Evolutionary conservation across 139 green algal species (phyloP).

Genomic region (Astrephomene gubernaculifera): DNA sequence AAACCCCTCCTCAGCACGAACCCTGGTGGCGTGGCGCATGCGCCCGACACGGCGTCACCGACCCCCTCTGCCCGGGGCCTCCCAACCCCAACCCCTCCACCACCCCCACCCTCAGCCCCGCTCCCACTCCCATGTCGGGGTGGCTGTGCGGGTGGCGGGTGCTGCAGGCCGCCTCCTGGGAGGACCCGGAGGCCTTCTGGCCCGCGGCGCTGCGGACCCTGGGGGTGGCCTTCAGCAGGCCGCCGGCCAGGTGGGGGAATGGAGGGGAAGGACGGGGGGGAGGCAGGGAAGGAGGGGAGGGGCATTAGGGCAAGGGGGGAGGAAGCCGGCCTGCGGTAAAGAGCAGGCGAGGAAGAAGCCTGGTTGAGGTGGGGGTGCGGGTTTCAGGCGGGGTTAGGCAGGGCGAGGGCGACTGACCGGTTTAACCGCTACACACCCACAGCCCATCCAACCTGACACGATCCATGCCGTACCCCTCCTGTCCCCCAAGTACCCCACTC

Average conservation of each 20-base stretch:
- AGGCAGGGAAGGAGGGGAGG: background rate
- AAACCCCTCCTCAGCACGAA: slow-evolving; percentile 6
- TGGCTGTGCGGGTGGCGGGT: slow-evolving; percentile 56
- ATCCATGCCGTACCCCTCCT: no score
- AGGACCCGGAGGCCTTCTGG: slow-evolving; percentile 77
- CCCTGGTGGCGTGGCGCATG: background rate
- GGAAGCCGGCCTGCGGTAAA: background rate
- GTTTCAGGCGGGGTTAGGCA: no score
- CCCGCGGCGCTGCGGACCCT: slow-evolving; percentile 60
- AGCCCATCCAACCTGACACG: no score
- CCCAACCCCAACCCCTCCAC: background rate
- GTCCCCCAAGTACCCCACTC: background rate
- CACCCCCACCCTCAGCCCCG: background rate
- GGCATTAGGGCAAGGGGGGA: background rate
- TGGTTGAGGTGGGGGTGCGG: background rate
- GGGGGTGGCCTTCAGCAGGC: slow-evolving; percentile 57
- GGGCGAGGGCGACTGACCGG: no score
- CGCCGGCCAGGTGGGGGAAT: slow-evolving; percentile 32
- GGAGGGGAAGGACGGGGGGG: background rate
- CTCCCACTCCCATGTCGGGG: background rate
- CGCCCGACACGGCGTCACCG: background rate
- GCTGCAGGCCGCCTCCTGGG: slow-evolving; percentile 71
- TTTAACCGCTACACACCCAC: no score
- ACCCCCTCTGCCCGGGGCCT: slow-evolving; percentile 30
- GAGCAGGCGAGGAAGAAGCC: background rate